Evolutionary conservation across 2,329 filamentous ascomycete species (phyloP), one percentile per base, ranked within the genome.

Genomic region (Penicillium glabrum): DNA sequence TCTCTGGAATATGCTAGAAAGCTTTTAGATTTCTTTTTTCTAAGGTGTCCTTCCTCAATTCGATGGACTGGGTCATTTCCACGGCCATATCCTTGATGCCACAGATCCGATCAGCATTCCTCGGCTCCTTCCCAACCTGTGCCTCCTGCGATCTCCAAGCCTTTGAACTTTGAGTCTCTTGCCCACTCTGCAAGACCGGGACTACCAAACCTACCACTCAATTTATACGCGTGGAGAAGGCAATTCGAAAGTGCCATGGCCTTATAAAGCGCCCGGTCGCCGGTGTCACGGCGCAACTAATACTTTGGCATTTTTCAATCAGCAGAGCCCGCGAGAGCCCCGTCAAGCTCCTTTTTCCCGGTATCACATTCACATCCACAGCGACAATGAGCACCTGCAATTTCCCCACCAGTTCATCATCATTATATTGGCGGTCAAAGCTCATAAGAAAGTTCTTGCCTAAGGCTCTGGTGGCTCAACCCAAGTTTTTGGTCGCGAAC

Each of bases 101-200:
- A 51, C 82, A 82, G 37, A 80, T 72, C 2, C 75, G 73, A 33
- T 79, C 77, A 16, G 79, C 66, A 43, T 80, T 76, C 52, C 73
- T 72, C 31, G 82, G 73, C 19, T 75, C 73, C 54, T 76, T 73
- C 33, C 74, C 11, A 83, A 64, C 2, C 71, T 66, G 56, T 83
- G 76, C 68, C 51, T 71, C 58, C 37, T 16, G 75, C 73, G 5
- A 83, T 67, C 56, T 78, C 74, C 39, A 1, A 78, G 76, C 21
- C 74, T 61, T 43, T 75, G 67, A 4, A 82, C 79, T 33, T 77
- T 75, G 0, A 70, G 64, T 44, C 74, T 65, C 51, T 74, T 68
- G 80, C 78, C 82, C 81, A 84, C 19, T 77, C 70, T 0, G 72
- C 67, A 0, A 83, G 63, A 1, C 68, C 75, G 59, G 79, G 82